Base-by-base conservation (phyloP, 1,284 basidiomycete species). In the Ustilago crameri region DNA sequence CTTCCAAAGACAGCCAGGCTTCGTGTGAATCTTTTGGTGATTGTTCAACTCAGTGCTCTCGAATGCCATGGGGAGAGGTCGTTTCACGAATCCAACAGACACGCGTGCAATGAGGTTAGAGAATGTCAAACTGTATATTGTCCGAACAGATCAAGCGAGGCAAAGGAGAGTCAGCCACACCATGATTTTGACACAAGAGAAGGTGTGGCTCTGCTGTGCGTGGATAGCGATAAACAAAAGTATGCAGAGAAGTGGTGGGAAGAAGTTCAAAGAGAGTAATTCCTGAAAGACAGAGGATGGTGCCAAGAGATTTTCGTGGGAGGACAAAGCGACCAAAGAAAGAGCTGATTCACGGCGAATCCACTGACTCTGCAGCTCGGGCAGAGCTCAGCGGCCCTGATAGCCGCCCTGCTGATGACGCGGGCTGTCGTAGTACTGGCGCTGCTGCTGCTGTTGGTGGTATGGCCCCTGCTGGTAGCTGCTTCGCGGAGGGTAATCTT, bases 341-440 rank as follows among this genome's bases (percentile, higher is more conserved):
- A n/a, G 14, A 49, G n/a, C n/a, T n/a, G n/a, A n/a, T n/a, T n/a
- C n/a, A n/a, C n/a, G n/a, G n/a, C n/a, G n/a, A n/a, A n/a, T n/a
- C n/a, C n/a, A n/a, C n/a, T n/a, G n/a, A n/a, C n/a, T n/a, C n/a
- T n/a, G 47, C 42, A 48, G 12, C 35, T 37, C 9, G 17, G 35
- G n/a, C n/a, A 37, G 12, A 17, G 18, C 23, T 62, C 37, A 62
- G n/a, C 48, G 50, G 35, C 58, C 51, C 10, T 50, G 53, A 46
- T 57, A 58, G 54, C 59, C 42, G 22, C 53, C 47, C 22, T 59
- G 38, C 20, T 51, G 45, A 10, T 51, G 60, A 23, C 56, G 48
- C 8, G 66, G 46, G 50, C 57, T 70, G 47, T 57, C 61, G 44
- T 70, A 64, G 61, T 64, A 59, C 54, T 42, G 56, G 20, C 50